phyloP scores from a whole-genome alignment of 148 eudicot species.

The Selenicereus undatus region DNA sequence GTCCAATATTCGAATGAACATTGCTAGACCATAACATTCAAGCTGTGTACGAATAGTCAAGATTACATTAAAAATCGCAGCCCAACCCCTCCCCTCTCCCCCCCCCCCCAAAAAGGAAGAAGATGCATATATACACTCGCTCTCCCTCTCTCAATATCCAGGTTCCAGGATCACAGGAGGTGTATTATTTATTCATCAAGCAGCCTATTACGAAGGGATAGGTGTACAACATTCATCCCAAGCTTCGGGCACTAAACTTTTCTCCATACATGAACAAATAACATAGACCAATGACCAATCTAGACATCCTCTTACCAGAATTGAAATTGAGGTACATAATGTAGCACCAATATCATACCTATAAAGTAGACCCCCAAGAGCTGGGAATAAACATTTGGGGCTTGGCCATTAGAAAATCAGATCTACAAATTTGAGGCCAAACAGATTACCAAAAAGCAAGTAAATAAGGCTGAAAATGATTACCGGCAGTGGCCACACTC shows the following conservation, averaged over 20 bases:
- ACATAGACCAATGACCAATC: neutral
- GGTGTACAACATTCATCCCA: no score
- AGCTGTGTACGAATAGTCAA: neutral
- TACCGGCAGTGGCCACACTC: no score
- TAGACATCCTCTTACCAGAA: slow-evolving; percentile 43
- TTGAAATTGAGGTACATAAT: slow-evolving; percentile 69
- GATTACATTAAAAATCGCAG: neutral
- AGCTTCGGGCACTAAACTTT: neutral
- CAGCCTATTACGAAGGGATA: neutral
- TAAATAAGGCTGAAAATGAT: no score
- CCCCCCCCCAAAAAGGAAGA: neutral
- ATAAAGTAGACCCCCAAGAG: slow-evolving; percentile 87
- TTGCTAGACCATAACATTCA: neutral
- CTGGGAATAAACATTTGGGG: slow-evolving; percentile 90
- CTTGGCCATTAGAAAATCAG: no score
- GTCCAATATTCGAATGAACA: neutral
- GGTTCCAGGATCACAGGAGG: neutral
- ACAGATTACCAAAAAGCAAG: no score
- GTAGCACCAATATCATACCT: slow-evolving; percentile 99
- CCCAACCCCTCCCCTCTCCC: neutral
- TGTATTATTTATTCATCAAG: neutral
- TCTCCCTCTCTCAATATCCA: neutral
- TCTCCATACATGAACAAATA: neutral
- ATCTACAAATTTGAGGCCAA: no score
- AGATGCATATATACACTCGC: neutral